Conservation (phyloP, 345 rosid genomes). For the Xanthoceras sorbifolium region DNA sequence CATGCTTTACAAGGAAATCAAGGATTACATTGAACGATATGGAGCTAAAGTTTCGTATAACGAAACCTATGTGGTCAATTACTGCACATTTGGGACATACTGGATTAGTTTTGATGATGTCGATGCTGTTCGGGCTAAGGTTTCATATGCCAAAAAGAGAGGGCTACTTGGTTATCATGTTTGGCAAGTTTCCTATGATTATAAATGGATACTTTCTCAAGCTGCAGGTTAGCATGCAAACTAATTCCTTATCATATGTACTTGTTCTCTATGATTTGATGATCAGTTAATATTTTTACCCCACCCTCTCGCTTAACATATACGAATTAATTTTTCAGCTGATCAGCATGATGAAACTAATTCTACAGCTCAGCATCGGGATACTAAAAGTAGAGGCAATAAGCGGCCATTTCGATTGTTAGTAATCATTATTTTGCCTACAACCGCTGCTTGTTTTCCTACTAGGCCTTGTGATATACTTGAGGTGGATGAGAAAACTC, state of each 20-base stretch:
- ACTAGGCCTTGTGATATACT: neutral
- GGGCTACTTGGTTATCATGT: slow-evolving; percentile 41
- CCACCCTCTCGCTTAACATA: no score
- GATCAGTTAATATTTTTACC: no score
- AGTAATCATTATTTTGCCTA: slow-evolving; percentile 12
- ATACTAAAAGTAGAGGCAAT: no score
- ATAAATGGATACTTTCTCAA: slow-evolving; percentile 40
- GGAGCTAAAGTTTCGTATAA: slow-evolving; percentile 29
- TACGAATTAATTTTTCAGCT: no score
- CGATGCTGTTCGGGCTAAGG: slow-evolving; percentile 40
- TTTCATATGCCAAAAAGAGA: slow-evolving; percentile 35
- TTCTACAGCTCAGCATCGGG: no score
- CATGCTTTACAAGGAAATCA: slow-evolving; percentile 24
- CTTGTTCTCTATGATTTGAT: no score
- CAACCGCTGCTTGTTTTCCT: slow-evolving; percentile 25
- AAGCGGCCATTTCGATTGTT: neutral
- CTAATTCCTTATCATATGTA: no score
- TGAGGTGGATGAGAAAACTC: slow-evolving; percentile 7
- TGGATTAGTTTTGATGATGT: slow-evolving; percentile 53
- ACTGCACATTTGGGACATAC: slow-evolving; percentile 10
- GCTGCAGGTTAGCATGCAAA: slow-evolving; percentile 24
- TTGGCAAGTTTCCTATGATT: slow-evolving; percentile 35
- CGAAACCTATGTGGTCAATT: slow-evolving; percentile 34
- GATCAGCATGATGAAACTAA: no score
- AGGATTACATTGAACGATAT: slow-evolving; percentile 22